Evolutionary conservation across 139 green algal species (phyloP).

Genomic region (Chlorokybus atmophyticus): DNA sequence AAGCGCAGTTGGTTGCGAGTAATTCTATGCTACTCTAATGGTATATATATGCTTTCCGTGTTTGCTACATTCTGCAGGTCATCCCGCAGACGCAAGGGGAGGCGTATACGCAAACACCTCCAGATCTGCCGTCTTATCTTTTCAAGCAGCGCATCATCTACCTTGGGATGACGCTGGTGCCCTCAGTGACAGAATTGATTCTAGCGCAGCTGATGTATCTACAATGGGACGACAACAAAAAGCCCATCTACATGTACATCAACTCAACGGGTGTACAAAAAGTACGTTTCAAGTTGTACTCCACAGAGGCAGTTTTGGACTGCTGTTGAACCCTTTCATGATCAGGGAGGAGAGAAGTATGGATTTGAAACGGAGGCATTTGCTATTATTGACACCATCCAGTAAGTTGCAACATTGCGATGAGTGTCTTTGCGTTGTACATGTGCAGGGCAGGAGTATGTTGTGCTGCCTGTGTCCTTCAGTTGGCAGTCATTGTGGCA

Average conservation of each 20-base stretch:
- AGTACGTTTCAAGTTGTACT: no score
- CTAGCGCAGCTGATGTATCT: slow-evolving; percentile 81
- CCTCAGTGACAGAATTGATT: slow-evolving; percentile 75
- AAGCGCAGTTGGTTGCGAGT: no score
- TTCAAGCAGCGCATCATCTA: slow-evolving; percentile 98
- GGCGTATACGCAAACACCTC: slow-evolving; percentile 66
- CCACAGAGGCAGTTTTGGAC: no score
- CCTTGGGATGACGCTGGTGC: slow-evolving; percentile 82
- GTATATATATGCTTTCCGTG: no score
- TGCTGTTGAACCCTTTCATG: background rate
- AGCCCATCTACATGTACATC: slow-evolving; percentile 98
- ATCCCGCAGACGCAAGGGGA: slow-evolving; percentile 57
- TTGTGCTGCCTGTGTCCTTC: no score
- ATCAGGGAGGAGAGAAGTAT: slow-evolving; percentile 66
- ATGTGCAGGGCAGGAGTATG: no score
- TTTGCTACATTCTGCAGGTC: no score
- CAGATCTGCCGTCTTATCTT: slow-evolving; percentile 90
- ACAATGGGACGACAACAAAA: slow-evolving; percentile 56
- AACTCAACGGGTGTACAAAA: slow-evolving; percentile 96
- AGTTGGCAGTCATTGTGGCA: no score
- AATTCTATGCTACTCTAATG: no score
- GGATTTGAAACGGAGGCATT: slow-evolving; percentile 96
- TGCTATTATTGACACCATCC: slow-evolving; percentile 95
- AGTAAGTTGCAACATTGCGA: no score
- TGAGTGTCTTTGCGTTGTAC: no score